phyloP scores from a whole-genome alignment of 2,329 filamentous ascomycete species.

The Leptographium radiaticola region DNA sequence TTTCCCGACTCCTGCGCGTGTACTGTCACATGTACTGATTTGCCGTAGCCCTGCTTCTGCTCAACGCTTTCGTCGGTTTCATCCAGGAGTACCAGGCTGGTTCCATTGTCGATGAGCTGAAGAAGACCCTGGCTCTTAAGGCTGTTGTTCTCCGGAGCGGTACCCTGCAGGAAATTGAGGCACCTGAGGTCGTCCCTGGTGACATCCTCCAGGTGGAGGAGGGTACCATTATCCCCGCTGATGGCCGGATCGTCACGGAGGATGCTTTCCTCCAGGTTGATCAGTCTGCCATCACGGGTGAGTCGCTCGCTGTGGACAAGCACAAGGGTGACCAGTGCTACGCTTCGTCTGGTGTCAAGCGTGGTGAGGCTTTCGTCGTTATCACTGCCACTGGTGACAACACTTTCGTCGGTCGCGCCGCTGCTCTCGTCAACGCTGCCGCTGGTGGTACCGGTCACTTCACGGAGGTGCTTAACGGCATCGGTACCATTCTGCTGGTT shows the following conservation, averaged over 20 bases:
- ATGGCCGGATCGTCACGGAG: constrained; percentile 74
- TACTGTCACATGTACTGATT: neutral
- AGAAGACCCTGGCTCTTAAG: constrained; percentile 68
- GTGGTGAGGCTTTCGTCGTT: constrained; percentile 74
- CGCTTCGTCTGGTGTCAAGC: constrained; percentile 79
- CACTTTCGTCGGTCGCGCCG: constrained; percentile 81
- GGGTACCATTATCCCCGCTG: constrained; percentile 83
- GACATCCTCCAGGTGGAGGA: constrained; percentile 86
- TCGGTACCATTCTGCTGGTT: constrained; percentile 67
- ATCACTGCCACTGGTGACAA: constrained; percentile 77
- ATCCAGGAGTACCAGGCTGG: constrained; percentile 82
- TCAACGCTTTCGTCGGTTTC: constrained; percentile 79
- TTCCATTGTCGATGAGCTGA: constrained; percentile 80
- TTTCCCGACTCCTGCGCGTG: too few species aligned
- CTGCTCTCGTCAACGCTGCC: constrained; percentile 71
- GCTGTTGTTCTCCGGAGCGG: constrained; percentile 77
- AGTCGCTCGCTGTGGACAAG: constrained; percentile 86
- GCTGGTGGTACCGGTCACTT: constrained; percentile 69
- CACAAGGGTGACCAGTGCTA: constrained; percentile 70
- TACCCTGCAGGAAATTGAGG: constrained; percentile 64
- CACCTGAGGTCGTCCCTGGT: constrained; percentile 73
- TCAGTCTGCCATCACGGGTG: constrained; percentile 83
- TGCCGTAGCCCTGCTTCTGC: constrained; percentile 45
- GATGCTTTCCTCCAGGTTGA: constrained; percentile 80
- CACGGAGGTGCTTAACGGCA: constrained; percentile 80